Conservation (phyloP, 495 filamentous ascomycete species). For the Aspergillus asperescens region DNA sequence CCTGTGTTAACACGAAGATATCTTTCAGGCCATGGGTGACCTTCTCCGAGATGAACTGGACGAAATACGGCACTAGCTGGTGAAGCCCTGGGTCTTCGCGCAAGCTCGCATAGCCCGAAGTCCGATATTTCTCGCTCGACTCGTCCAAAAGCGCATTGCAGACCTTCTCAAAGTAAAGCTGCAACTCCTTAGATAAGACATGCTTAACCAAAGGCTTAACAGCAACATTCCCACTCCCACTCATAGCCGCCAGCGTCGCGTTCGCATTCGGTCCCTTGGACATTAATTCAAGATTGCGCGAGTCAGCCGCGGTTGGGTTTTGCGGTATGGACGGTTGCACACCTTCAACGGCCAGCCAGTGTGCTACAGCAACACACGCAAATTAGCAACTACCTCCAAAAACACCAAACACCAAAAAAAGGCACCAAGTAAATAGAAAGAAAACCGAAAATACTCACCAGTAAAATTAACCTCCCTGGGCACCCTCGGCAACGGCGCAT, state of each 20-base stretch:
- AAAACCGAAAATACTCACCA: slow-evolving; percentile 49
- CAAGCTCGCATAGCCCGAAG: slow-evolving; percentile 75
- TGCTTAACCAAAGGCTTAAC: slow-evolving; percentile 92
- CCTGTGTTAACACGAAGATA: slow-evolving; percentile 78
- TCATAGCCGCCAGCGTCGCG: slow-evolving; percentile 72
- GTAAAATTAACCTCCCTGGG: slow-evolving; percentile 91
- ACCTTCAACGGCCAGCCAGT: slow-evolving; percentile 95
- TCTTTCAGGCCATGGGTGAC: slow-evolving; percentile 86
- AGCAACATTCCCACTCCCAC: slow-evolving; percentile 72
- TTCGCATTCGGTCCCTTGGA: slow-evolving; percentile 86
- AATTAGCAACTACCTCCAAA: slow-evolving; percentile 17
- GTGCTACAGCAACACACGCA: slow-evolving; percentile 48
- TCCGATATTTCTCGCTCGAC: slow-evolving; percentile 74
- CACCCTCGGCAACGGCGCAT: slow-evolving; percentile 88
- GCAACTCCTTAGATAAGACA: slow-evolving; percentile 86
- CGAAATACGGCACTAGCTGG: slow-evolving; percentile 91
- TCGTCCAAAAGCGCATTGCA: slow-evolving; percentile 81
- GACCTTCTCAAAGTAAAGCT: slow-evolving; percentile 95
- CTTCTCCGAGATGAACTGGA: slow-evolving; percentile 89
- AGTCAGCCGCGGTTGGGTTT: slow-evolving; percentile 82
- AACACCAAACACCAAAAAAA: not conserved
- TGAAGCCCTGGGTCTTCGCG: slow-evolving; percentile 85
- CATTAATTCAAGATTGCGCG: slow-evolving; percentile 72
- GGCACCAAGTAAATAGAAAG: not conserved
- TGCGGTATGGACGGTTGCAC: slow-evolving; percentile 94